Evolutionary conservation across 2,329 filamentous ascomycete genomes (phyloP).

Genomic region (Aspergillus spinulosporus): DNA sequence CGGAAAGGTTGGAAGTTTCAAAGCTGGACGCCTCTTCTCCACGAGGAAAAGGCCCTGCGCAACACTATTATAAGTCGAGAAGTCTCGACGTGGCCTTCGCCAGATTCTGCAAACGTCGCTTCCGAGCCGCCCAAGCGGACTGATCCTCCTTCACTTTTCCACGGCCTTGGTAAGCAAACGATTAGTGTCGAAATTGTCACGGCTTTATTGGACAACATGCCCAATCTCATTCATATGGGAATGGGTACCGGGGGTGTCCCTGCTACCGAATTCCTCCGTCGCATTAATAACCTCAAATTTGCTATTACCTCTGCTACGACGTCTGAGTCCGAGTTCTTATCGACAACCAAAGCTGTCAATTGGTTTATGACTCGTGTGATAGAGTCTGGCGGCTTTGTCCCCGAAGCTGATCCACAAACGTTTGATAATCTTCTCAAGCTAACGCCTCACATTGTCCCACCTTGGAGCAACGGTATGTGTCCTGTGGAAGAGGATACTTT

Average conservation of each 20-base stretch:
- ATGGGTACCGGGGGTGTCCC: slow-evolving; percentile 35
- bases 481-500: slow-evolving; percentile 23
- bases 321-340: slow-evolving; percentile 27
- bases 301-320: slow-evolving; percentile 8
- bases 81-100: slow-evolving; percentile 37
- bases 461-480: slow-evolving; percentile 32
- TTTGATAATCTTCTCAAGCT: slow-evolving; percentile 44
- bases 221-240: slow-evolving; percentile 48
- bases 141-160: slow-evolving; percentile 31
- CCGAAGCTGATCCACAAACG: slow-evolving; percentile 47
- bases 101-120: slow-evolving; percentile 21
- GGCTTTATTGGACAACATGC: slow-evolving; percentile 55
- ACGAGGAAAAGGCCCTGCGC: slow-evolving; percentile 28
- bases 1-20: slow-evolving; percentile 42
- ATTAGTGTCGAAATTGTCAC: slow-evolving; percentile 61
- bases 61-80: slow-evolving; percentile 39
- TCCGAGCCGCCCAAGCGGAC: slow-evolving; percentile 20
- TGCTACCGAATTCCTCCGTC: slow-evolving; percentile 31
- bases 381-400: slow-evolving; percentile 50
- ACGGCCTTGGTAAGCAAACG: slow-evolving; percentile 47
- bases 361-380: slow-evolving; percentile 51
- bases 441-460: slow-evolving; percentile 31
- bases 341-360: slow-evolving; percentile 35
- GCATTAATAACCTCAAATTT: slow-evolving; percentile 25
- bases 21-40: slow-evolving; percentile 41